Base-by-base conservation (phyloP, 129 eudicot species). In the Helianthus tuberosus region DNA sequence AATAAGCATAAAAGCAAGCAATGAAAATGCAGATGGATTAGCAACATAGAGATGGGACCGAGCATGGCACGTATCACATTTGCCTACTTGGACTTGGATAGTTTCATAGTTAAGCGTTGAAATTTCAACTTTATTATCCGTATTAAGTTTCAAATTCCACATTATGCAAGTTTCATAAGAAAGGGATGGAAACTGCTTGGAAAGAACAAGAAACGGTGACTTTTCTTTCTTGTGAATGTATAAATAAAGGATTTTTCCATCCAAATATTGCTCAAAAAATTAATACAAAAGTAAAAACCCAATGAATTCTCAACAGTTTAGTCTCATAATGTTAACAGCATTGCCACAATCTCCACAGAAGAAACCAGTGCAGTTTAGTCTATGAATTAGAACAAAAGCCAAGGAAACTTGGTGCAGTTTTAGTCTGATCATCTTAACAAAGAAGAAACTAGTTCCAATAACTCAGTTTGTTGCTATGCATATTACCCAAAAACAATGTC, bases 101-200 rank as follows among this genome's bases (percentile, higher is more conserved):
- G 29, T 39, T 41, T 13, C 43, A 29, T 60, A 11, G 3, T 17
- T 12, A 46, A 66, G 38, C 52, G 44, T 23, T 46, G 3, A 67
- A 48, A 68, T 47, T 68, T 47, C 44, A 47, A 25, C 58, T 47
- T 48, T 39, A 5, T 64, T 15, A 8, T 57, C 36, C 3, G n/a
- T 57, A 20, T 11, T 57, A 57, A 57, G 13, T 8, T 17, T 58
- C 7, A 25, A 58, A 58, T 17, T 58, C 64, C 25, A 23, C 65
- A 59, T 16, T 13, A 50, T n/a, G n/a, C 6, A 50, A 57, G 63
- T 23, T 57, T 23, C 6, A 6, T 23, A 57, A 57, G 63, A 57
- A 57, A 57, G 13, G 38, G 63, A 57, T 20, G 63, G n/a, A 57
- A 57, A 57, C 63, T 23, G 63, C 63, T 57, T 2, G 63, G 63